Evolutionary conservation across 495 filamentous ascomycete species (phyloP), one percentile per base, ranked within the genome.

Genomic region (Talaromyces proteolyticus): DNA sequence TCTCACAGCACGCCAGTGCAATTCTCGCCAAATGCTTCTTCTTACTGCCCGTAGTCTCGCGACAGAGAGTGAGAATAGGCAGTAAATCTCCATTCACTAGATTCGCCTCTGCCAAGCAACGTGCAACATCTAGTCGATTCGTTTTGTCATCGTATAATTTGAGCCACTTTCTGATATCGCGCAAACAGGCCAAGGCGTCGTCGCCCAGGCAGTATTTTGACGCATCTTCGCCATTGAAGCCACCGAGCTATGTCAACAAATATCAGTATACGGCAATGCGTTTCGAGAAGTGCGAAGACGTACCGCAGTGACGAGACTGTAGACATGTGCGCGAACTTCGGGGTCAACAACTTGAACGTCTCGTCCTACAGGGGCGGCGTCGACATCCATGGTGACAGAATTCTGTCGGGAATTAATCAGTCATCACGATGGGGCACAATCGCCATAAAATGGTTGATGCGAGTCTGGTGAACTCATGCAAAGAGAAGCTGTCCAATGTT

Each of bases 81-180:
- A 97, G 71, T 24, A 99, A 72, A 64, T 99, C 94, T 10, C 87
- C 84, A 53, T 85, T 84, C 51, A 97, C 80, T n/a, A 99, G 66
- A 60, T 97, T 96, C 40, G 89, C 85, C 61, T 97, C 91, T 59
- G 89, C 87, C 49, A 97, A 72, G 59, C 91, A 96, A 64, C 93
- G 79, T 40, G 91, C 91, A 48, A 97, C 94, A 67, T 99, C 94
- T 78, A 94, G 85, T 49, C 93, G 85, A 59, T 95, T 94, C 48
- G 86, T 80, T 64, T 93, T 94, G 61, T 95, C 87, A 62, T 99
- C 94, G 75, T 94, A 94, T 50, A 95, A 76, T 61, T 86, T 90
- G 57, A 99, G 70, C 94, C 94, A 97, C 78, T 82, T 85, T 56
- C 89, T 90, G 38, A 97, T 76, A 67, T 99, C 94, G 46, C 91